Conservation (phyloP, 345 rosid genomes). For the Euclidium syriacum region DNA sequence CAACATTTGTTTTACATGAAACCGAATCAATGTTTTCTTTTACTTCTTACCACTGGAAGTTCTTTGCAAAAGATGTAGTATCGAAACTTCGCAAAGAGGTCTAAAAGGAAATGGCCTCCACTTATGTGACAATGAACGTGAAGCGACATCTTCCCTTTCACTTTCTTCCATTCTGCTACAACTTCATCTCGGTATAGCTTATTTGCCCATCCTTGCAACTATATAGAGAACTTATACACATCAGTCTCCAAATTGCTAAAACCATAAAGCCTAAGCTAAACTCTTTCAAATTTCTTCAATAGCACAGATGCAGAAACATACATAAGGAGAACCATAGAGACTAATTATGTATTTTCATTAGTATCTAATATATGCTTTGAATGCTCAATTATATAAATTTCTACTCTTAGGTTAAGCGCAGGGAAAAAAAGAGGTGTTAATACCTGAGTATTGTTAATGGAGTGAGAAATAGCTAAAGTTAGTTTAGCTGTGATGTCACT, state of each 20-base stretch:
- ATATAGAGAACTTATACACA: slow-evolving; percentile 6
- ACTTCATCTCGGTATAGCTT: slow-evolving; percentile 87
- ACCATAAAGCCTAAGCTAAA: background rate
- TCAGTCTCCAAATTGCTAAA: background rate
- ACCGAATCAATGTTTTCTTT: background rate
- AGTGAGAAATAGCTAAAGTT: slow-evolving; percentile 81
- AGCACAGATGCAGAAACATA: background rate
- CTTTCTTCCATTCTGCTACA: slow-evolving; percentile 98
- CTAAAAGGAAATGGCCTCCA: slow-evolving; percentile 85
- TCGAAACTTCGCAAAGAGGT: slow-evolving; percentile 62
- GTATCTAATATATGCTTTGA: background rate
- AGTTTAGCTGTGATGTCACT: slow-evolving; percentile 84
- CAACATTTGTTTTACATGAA: background rate
- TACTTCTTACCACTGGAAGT: slow-evolving; percentile 68
- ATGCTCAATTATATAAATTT: background rate
- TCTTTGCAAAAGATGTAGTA: slow-evolving; percentile 90
- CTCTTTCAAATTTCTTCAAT: background rate
- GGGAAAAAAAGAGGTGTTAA: too few relatives aligned
- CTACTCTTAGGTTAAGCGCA: too few relatives aligned
- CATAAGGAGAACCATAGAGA: background rate
- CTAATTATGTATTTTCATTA: background rate
- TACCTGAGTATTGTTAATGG: slow-evolving; percentile 97
- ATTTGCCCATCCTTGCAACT: slow-evolving; percentile 97
- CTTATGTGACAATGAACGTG: slow-evolving; percentile 98
- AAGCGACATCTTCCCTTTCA: slow-evolving; percentile 84